phyloP scores from a whole-genome alignment of 2,329 filamentous ascomycete species.

The Fusarium nurragi region DNA sequence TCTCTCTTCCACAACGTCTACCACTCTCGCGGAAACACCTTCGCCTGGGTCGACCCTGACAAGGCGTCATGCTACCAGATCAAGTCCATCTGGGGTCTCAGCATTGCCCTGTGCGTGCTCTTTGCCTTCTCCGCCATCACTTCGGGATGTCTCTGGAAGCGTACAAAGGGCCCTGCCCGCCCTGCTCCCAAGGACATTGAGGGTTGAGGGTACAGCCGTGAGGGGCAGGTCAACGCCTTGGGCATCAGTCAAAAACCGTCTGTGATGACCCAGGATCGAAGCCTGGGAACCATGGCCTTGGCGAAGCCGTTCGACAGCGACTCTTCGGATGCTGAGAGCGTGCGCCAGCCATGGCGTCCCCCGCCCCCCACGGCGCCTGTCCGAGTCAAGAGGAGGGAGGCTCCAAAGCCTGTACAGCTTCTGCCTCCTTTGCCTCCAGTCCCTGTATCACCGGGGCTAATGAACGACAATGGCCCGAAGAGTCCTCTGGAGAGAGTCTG shows the following conservation, averaged over 20 bases:
- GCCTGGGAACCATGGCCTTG: slow-evolving; percentile 53
- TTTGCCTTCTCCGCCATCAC: slow-evolving; percentile 71
- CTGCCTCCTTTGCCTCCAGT: slow-evolving; percentile 47
- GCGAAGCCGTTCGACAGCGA: slow-evolving; percentile 48
- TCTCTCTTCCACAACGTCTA: slow-evolving; percentile 56
- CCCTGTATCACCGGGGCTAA: slow-evolving; percentile 31
- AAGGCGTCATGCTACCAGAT: slow-evolving; percentile 80
- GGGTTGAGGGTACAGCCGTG: slow-evolving; percentile 59
- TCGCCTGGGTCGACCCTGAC: slow-evolving; percentile 61
- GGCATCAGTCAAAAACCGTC: slow-evolving; percentile 28
- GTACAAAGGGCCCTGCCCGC: slow-evolving; percentile 56
- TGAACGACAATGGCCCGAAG: slow-evolving; percentile 26
- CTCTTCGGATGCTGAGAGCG: slow-evolving; percentile 46
- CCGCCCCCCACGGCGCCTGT: slow-evolving; percentile 52
- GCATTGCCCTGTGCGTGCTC: slow-evolving; percentile 79
- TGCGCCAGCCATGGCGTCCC: slow-evolving; percentile 45
- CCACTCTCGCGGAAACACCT: slow-evolving; percentile 45
- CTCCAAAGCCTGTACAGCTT: slow-evolving; percentile 43
- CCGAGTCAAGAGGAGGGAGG: slow-evolving; percentile 40
- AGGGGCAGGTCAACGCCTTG: slow-evolving; percentile 39
- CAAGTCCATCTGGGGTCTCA: slow-evolving; percentile 87
- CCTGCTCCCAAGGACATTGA: slow-evolving; percentile 59
- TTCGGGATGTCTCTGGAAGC: slow-evolving; percentile 69
- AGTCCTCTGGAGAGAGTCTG: slow-evolving; percentile 45
- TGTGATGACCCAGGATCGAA: slow-evolving; percentile 43